Base-by-base conservation (phyloP, 768 basidiomycete species). In the Calvatia gigantea region DNA sequence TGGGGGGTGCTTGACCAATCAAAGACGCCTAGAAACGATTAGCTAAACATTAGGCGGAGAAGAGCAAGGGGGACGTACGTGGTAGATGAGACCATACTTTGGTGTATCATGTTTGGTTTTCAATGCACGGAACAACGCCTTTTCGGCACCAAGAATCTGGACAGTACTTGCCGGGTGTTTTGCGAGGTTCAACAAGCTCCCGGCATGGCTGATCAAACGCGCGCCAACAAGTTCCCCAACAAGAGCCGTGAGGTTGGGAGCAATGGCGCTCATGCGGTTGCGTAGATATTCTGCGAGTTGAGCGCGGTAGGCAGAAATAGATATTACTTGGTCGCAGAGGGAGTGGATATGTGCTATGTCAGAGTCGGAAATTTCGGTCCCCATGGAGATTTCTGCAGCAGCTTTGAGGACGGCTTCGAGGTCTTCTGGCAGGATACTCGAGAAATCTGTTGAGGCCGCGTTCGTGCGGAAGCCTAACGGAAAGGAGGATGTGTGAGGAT, bases 91-190 rank as follows among this genome's bases (percentile, higher is more conserved):
- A 58, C 97, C 97, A 67, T 99, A 98, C 75, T 99, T 99, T 23
- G 96, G 95, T 58, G 96, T 98, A 75, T 98, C 96, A 60, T 98
- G 92, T 81, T 98, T 99, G 43, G 96, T 98, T 77, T 99, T 99
- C 58, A 99, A 80, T 1, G 96, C 96, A 48, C 96, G 78, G 83
- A 99, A 99, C 23, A 99, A 82, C 2, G 96, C 96, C 69, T 99
- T 99, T 74, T 99, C 96, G 6, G 96, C 96, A 61, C 96, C 96
- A 23, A 98, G 82, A 62, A 99, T 99, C 71, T 99, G 96, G 12
- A 99, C 93, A 6, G 96, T 99, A 69, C 91, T 94, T 1, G 96
- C 96, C 25, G 96, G 96, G 74, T 98, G 96, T 75, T 99, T 99
- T 64, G 90, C 91, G 52, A 99, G 76, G 73, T 88, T 98, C 56